Percentiles rank a stretch among this genome's conserved stretches.
Conservation (phyloP, 805 yeast genomes). For the Clavispora fructus region DNA sequence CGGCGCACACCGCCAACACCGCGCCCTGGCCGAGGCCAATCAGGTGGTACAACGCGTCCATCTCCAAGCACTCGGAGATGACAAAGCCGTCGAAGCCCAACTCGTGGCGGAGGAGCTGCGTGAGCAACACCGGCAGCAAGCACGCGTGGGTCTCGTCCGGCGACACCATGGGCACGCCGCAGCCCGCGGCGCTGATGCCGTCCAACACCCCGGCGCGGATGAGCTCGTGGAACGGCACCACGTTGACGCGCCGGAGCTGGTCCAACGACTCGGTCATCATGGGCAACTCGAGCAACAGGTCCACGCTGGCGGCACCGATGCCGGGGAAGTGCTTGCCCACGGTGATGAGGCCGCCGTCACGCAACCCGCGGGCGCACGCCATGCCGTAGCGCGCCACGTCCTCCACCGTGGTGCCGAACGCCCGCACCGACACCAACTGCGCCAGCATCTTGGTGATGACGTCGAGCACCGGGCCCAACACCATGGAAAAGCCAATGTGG, state of each 20-base stretch:
- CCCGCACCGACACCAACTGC: conserved; percentile 54
- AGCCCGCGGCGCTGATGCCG: conserved; percentile 57
- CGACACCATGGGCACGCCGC: conserved; percentile 57
- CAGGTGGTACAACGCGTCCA: conserved; percentile 59
- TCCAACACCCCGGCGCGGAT: conserved; percentile 44
- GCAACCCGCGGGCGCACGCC: conserved; percentile 49
- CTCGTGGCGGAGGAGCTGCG: conserved; percentile 46
- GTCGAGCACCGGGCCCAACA: conserved; percentile 59
- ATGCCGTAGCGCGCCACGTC: conserved; percentile 51
- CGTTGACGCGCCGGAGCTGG: conserved; percentile 45
- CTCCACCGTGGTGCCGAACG: conserved; percentile 57
- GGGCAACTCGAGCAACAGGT: conserved; percentile 52
- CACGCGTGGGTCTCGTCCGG: conserved; percentile 63
- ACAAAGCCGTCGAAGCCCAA: conserved; percentile 53
- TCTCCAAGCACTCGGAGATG: conserved; percentile 55
- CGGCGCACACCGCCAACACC: conserved; percentile 55
- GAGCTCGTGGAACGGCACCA: conserved; percentile 46
- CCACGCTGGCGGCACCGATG: conserved; percentile 56
- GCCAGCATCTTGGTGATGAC: conserved; percentile 52
- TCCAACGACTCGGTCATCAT: conserved; percentile 52
- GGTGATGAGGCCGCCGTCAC: conserved; percentile 48
- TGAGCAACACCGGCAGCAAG: conserved; percentile 48
- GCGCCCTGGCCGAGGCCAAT: conserved; percentile 66
- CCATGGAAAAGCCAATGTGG: conserved; percentile 51
- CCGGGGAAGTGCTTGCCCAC: conserved; percentile 68